phyloP scores from a whole-genome alignment of 176 grass and related monocot species.

The Musa acuminata region DNA sequence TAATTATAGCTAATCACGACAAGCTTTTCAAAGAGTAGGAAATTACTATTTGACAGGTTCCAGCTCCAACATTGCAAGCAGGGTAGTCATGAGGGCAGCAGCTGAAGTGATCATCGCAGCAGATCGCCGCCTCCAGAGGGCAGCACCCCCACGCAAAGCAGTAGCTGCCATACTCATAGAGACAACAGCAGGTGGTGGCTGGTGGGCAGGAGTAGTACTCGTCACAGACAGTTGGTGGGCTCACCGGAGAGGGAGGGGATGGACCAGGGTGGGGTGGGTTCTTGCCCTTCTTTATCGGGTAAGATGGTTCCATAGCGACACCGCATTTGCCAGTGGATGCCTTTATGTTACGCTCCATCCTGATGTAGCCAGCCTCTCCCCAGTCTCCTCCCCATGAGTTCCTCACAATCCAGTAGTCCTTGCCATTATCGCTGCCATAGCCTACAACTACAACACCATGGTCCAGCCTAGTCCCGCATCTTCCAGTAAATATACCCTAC shows the following conservation, averaged over 20 bases:
- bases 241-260: conserved; percentile 12
- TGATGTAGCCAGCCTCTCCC: conserved; percentile 12
- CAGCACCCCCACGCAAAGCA: conserved; percentile 18
- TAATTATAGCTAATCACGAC: no score
- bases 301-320: not conserved
- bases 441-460: conserved; percentile 3
- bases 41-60: conserved; percentile 5
- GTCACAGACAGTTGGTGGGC: not conserved
- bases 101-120: conserved; percentile 16
- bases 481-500: conserved; percentile 7
- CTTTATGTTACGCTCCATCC: conserved; percentile 9
- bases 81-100: conserved; percentile 16
- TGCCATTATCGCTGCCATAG: conserved; percentile 5
- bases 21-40: no score
- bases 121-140: conserved; percentile 9
- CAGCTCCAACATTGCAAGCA: conserved; percentile 6
- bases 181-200: conserved; percentile 9
- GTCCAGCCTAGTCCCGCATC: conserved; percentile 6
- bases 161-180: conserved; percentile 1
- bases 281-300: not conserved
- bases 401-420: conserved; percentile 13
- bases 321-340: not conserved
- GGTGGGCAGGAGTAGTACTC: conserved; percentile 2
- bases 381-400: not conserved
- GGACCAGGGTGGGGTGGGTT: conserved; percentile 6